Base-by-base conservation (phyloP, 306 rosid genomes). In the Hippophae rhamnoides region DNA sequence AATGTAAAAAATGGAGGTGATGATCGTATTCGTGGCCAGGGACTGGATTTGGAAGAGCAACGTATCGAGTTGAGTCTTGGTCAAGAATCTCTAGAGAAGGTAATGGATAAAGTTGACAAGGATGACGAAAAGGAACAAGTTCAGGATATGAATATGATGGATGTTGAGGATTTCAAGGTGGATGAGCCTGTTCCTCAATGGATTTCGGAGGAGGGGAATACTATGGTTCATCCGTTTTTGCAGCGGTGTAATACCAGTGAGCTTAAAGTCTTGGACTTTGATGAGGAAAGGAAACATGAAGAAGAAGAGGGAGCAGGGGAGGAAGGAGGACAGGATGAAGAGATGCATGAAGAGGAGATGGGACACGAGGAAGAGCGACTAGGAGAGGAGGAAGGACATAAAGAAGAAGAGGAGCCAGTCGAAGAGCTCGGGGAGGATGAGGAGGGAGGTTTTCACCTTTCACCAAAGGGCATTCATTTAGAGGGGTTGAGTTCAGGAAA, bases 401-500 rank as follows among this genome's bases (percentile, higher is more conserved):
- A 76, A 0, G 79, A 75, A 18, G 85, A 76, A 5, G 86, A 41
- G 0, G 89, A 77, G 26, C 79, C 75, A 9, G 80, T 31, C 4
- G 38, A 31, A 1, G 38, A 31, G 38, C 38, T 31, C 1, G 76
- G 54, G 1, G 23, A 74, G 44, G 82, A 75, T 49, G 76, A 81
- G 31, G 89, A 84, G 40, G 77, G 65, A 2, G 86, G 79, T 54
- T 84, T 85, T 72, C 79, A 75, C 59, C 77, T 83, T 60, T 74
- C 78, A 6, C 76, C 83, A 2, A 85, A 79, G 72, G 74, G 79
- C 59, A 70, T 71, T 60, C 53, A 78, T 47, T 31, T 83, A 57
- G 96, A 92, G 64, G 84, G 84, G 8, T 82, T 85, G 73, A 3
- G 86, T 63, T 78, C 93, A 8, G 83, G 83, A 65, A 68, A 79